Percentiles rank a stretch among this genome's conserved stretches.
phyloP scores from a whole-genome alignment of 1,284 basidiomycete species.

The Trichosporon ovoides region DNA sequence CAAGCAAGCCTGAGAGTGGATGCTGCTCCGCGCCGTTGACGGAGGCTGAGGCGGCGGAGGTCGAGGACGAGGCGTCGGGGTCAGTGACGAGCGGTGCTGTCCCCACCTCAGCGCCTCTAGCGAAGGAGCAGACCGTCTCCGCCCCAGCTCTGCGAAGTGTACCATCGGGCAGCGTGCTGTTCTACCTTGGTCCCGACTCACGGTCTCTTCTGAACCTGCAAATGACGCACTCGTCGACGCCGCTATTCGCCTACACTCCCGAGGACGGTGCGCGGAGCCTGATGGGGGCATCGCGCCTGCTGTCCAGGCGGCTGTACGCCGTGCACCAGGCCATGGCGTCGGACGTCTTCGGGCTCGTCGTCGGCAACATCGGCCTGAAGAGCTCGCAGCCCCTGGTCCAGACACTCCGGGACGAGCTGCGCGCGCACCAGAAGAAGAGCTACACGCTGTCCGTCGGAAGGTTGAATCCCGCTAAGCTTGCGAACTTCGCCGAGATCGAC shows the following conservation, averaged over 20 bases:
- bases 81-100: conserved; percentile 1
- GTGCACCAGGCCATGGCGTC: conserved; percentile 87
- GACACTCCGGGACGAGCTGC: conserved; percentile 65
- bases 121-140: conserved; percentile 17
- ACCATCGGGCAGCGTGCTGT: conserved; percentile 51
- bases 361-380: conserved; percentile 86
- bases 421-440: conserved; percentile 68
- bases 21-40: background rate
- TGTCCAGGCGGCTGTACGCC: conserved; percentile 85
- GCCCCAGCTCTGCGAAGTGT: conserved; percentile 38
- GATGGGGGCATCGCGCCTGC: conserved; percentile 60
- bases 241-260: conserved; percentile 62
- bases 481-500: conserved; percentile 94
- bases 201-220: conserved; percentile 79
- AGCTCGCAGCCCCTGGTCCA: conserved; percentile 72
- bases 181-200: conserved; percentile 84
- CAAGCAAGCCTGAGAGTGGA: background rate
- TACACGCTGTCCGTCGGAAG: conserved; percentile 97
- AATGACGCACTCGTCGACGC: conserved; percentile 62
- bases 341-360: conserved; percentile 89
- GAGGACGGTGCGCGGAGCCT: conserved; percentile 36
- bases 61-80: background rate
- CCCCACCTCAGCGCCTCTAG: background rate
- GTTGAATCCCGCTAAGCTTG: conserved; percentile 89
- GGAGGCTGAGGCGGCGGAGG: background rate